These are phyloP conservation scores for Neurospora sp. DNA, from an alignment of 2,329 filamentous ascomycete genomes.

Conservation along the genomic window DNA sequence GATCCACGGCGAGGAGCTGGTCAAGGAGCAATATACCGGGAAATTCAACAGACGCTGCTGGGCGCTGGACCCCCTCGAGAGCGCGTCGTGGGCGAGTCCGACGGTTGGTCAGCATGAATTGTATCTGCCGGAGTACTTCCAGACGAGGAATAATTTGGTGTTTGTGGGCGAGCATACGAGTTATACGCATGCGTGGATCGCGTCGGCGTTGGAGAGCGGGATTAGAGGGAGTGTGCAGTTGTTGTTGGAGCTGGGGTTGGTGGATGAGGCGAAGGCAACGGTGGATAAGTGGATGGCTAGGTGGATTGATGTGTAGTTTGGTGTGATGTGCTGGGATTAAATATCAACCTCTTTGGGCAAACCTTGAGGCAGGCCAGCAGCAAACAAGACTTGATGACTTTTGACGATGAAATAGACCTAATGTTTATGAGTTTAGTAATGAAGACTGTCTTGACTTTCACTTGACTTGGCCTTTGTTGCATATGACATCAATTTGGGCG, in stretches of 20 bases:
- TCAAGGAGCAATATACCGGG: constrained; percentile 53
- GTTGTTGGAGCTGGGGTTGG: constrained; percentile 53
- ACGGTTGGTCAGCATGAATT: constrained; percentile 56
- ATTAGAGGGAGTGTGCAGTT: constrained; percentile 56
- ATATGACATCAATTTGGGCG: no score
- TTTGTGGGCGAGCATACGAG: constrained; percentile 62
- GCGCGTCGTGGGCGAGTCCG: constrained; percentile 53
- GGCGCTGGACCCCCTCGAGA: constrained; percentile 50
- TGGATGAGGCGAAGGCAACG: constrained; percentile 59
- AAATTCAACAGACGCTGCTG: constrained; percentile 57
- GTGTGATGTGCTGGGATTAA: background rate
- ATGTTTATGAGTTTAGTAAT: background rate
- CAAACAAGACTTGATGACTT: background rate
- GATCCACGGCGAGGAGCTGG: constrained; percentile 51
- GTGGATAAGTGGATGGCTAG: constrained; percentile 59
- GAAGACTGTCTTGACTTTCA: background rate
- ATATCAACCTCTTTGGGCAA: background rate
- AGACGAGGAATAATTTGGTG: constrained; percentile 58
- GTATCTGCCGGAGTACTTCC: constrained; percentile 64
- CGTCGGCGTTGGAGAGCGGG: constrained; percentile 56
- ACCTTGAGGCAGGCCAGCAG: background rate
- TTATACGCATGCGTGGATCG: constrained; percentile 65
- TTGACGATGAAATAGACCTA: background rate
- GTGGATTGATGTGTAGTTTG: constrained; percentile 42
- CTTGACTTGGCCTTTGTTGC: background rate